Evolutionary conservation across 2,329 filamentous ascomycete species (phyloP), one percentile per base, ranked within the genome.

Genomic region (Clarireedia sp.): DNA sequence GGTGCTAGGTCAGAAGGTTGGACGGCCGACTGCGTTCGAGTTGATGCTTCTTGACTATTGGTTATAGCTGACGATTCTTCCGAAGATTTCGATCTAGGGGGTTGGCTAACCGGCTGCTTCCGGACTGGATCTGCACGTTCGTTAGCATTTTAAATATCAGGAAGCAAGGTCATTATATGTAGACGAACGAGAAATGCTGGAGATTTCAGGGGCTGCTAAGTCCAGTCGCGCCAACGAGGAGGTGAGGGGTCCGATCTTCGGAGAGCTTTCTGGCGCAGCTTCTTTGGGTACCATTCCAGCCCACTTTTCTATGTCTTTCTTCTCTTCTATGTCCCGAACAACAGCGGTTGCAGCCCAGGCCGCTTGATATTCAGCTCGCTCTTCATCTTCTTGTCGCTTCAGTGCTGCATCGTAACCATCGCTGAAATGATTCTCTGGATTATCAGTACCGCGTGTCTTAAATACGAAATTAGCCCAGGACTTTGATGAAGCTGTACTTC

Each of bases 401-500:
- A 54, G 49, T 24, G 51, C 54, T 19, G 23, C 41, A 10, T 16
- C 19, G 23, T 46, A 55, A 8, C 48, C 47, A 45, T 23, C 43
- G 4, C 51, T 29, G 38, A 51, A 55, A n/a, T 58, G 44, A 21
- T 46, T 47, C 23, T 51, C 47, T 5, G 59, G 61, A 50, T 63
- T 52, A 17, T 61, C 48, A 8, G 47, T 21, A 23, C 60, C 64
- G 24, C 56, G 60, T 37, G 40, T 12, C 36, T 45, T 38, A 29
- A 59, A 65, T 3, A 14, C 56, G 48, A 61, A 66, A 1, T 53
- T 46, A 2, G 24, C 37, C 53, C 59, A 62, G 14, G 45, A 24
- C 24, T 46, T 53, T 5, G 26, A 23, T 5, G 26, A 24, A 19
- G 47, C 44, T n/a, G 17, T 41, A n/a, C 10, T 41, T 51, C 36